Percentiles rank a stretch among this genome's conserved stretches.
Conservation (phyloP, 805 yeast genomes). For the Metschnikowia corniflorae region DNA sequence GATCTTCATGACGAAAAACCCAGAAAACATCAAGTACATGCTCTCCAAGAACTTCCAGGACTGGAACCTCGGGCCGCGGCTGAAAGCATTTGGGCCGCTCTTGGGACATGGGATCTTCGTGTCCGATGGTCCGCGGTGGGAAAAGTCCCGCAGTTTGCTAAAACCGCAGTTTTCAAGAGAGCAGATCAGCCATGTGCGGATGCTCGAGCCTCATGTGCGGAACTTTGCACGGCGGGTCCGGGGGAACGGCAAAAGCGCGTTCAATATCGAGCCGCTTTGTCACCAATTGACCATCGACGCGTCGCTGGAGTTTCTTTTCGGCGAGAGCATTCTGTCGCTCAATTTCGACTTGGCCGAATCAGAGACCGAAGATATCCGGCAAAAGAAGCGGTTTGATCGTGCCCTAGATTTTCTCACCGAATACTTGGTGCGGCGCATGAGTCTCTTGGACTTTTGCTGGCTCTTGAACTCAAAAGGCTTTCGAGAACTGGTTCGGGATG, state of each 20-base stretch:
- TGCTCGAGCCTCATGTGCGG: conserved; percentile 11
- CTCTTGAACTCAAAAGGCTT: conserved; percentile 9
- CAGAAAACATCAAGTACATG: conserved; percentile 10
- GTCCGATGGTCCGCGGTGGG: conserved; percentile 12
- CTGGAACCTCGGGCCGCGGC: conserved; percentile 11
- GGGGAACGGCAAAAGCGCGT: not conserved
- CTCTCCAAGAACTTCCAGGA: conserved; percentile 9
- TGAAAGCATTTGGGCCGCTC: conserved; percentile 8
- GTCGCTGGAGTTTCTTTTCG: conserved; percentile 41
- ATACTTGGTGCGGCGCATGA: conserved; percentile 6
- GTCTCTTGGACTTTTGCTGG: conserved; percentile 10
- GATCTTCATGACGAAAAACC: conserved; percentile 7
- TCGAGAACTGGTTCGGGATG: conserved; percentile 2
- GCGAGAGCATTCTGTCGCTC: conserved; percentile 22
- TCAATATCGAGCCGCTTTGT: conserved; percentile 13
- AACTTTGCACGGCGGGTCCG: conserved; percentile 2
- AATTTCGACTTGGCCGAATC: conserved; percentile 1
- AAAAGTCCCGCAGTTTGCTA: conserved; percentile 8
- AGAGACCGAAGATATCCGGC: not conserved
- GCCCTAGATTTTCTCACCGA: conserved; percentile 7
- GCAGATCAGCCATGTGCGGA: conserved; percentile 12
- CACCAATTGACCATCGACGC: conserved; percentile 34
- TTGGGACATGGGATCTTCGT: conserved; percentile 14
- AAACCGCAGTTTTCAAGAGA: conserved; percentile 15
- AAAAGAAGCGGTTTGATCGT: conserved; percentile 4